Conservation (phyloP, 2,329 filamentous ascomycete species). For the Aureobasidium subglaciale region DNA sequence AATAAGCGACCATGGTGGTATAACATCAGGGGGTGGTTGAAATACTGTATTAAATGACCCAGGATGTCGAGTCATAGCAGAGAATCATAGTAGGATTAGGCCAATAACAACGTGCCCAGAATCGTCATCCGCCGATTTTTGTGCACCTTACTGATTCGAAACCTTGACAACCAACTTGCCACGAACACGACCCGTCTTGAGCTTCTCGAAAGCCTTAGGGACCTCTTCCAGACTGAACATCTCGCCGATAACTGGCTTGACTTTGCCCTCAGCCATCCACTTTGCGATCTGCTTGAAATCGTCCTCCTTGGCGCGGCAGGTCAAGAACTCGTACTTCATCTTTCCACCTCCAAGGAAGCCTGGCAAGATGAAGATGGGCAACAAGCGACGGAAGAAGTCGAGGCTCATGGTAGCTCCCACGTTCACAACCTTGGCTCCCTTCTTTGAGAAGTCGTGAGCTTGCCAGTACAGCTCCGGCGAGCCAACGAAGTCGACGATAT, state of each 20-base stretch:
- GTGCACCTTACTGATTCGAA: neutral
- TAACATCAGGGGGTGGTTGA: neutral
- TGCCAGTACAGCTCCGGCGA: slow-evolving; percentile 47
- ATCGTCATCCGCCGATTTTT: neutral
- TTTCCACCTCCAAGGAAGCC: slow-evolving; percentile 46
- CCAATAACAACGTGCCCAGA: neutral
- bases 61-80: neutral
- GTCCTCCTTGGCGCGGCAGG: slow-evolving; percentile 32
- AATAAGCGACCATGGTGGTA: neutral
- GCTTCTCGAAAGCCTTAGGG: slow-evolving; percentile 50
- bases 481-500: slow-evolving; percentile 54
- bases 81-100: neutral
- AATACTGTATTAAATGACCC: too few species aligned
- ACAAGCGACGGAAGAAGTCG: slow-evolving; percentile 26
- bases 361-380: slow-evolving; percentile 38
- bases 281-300: slow-evolving; percentile 45
- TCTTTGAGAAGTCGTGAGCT: slow-evolving; percentile 45
- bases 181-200: slow-evolving; percentile 48
- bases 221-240: slow-evolving; percentile 50
- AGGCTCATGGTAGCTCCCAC: slow-evolving; percentile 37
- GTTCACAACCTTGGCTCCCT: slow-evolving; percentile 46
- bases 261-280: slow-evolving; percentile 53
- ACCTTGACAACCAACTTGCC: slow-evolving; percentile 52
- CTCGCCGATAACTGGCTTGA: slow-evolving; percentile 51
- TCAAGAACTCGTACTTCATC: slow-evolving; percentile 35